phyloP scores from a whole-genome alignment of 78 protist species.

The Protostelium mycophagum region DNA sequence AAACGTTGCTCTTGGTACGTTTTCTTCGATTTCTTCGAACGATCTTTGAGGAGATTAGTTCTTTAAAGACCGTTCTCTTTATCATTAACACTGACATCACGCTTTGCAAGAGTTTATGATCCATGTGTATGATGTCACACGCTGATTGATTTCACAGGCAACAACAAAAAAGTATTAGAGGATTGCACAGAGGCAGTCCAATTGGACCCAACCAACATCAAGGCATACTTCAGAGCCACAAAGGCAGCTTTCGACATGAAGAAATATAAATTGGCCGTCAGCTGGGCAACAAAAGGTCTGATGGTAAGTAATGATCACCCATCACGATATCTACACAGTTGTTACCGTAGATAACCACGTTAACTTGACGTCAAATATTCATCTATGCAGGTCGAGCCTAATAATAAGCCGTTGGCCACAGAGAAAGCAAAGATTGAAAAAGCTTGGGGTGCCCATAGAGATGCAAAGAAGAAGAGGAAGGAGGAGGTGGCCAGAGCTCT shows the following conservation, averaged over 20 bases:
- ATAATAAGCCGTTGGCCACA: constrained; percentile 1
- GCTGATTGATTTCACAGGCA: neutral
- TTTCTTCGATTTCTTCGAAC: too few species aligned
- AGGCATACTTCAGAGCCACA: constrained; percentile 26
- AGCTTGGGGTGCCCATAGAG: neutral
- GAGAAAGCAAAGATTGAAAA: constrained; percentile 14
- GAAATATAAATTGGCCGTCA: constrained; percentile 15
- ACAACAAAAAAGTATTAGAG: constrained; percentile 21
- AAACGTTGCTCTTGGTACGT: constrained; percentile 4
- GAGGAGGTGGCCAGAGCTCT: neutral
- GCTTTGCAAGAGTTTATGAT: neutral
- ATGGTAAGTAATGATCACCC: neutral
- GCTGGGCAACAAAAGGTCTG: constrained; percentile 7
- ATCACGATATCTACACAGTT: too few species aligned
- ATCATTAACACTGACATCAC: constrained; percentile 6
- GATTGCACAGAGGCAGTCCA: constrained; percentile 41
- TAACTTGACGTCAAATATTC: neutral
- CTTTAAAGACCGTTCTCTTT: neutral
- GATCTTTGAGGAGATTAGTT: neutral
- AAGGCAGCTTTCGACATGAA: constrained; percentile 9
- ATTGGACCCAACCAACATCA: constrained; percentile 28
- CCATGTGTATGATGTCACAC: neutral
- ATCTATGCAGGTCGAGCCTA: constrained; percentile 7
- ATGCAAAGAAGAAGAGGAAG: neutral
- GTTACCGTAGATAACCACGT: too few species aligned